Conservation (phyloP, 2,329 filamentous ascomycete species). For the Penicillium expansum region DNA sequence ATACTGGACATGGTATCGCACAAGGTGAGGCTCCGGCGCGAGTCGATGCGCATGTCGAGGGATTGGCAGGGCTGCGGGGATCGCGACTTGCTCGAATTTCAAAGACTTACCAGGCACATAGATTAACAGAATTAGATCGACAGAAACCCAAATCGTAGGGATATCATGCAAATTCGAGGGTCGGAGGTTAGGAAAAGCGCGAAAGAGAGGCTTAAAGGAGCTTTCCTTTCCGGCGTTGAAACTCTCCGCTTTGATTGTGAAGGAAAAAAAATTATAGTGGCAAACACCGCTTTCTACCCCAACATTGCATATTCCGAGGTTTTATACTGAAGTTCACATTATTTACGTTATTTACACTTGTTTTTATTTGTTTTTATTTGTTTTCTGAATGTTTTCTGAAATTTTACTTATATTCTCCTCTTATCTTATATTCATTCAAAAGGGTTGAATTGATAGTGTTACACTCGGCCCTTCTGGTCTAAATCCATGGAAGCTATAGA, state of each 20-base stretch:
- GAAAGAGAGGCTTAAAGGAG: slow-evolving; percentile 29
- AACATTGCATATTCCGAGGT: background rate
- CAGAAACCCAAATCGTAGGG: slow-evolving; percentile 9
- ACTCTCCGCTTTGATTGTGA: slow-evolving; percentile 25
- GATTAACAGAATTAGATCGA: background rate
- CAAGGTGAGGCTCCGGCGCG: slow-evolving; percentile 13
- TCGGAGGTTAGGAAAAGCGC: slow-evolving; percentile 20
- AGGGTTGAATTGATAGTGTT: background rate
- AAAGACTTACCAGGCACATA: slow-evolving; percentile 18
- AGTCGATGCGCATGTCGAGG: slow-evolving; percentile 19
- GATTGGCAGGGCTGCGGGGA: slow-evolving; percentile 15
- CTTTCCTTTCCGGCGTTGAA: slow-evolving; percentile 31
- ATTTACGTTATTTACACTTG: background rate
- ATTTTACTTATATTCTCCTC: background rate
- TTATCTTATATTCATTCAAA: background rate
- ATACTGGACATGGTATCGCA: slow-evolving; percentile 2
- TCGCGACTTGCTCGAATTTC: slow-evolving; percentile 14
- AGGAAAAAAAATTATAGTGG: slow-evolving; percentile 30
- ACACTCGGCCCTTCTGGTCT: background rate
- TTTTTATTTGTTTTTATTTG: too few relatives aligned
- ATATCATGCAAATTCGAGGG: slow-evolving; percentile 16
- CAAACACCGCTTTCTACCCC: slow-evolving; percentile 21
- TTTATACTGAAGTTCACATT: background rate
- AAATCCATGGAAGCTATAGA: background rate
- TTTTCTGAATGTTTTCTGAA: background rate